Evolutionary conservation across 192 early-diverging fungal genomes (phyloP).

Genomic region (Lunasporangiospora selenospora): DNA sequence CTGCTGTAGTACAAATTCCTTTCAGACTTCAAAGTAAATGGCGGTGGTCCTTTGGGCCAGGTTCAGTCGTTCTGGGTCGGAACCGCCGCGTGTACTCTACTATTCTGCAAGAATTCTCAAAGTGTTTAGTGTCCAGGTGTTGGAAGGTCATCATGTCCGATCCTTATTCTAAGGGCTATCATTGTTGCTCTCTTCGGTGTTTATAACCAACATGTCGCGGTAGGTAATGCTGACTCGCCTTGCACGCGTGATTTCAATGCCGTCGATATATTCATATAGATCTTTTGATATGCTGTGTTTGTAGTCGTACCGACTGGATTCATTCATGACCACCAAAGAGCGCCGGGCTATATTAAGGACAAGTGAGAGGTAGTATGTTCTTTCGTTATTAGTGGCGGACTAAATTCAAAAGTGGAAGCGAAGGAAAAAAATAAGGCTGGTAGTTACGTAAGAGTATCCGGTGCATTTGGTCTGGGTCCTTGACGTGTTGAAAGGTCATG

Average conservation of each 20-base stretch:
- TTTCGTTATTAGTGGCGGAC: too few relatives aligned
- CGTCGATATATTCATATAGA: conserved; percentile 48
- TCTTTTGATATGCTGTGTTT: conserved; percentile 76
- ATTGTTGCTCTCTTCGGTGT: neutral
- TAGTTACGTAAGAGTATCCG: conserved; percentile 52
- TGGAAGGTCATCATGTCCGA: too few relatives aligned
- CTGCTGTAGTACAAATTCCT: too few relatives aligned
- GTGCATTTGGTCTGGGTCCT: conserved; percentile 19
- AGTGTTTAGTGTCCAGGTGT: too few relatives aligned
- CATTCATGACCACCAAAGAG: conserved; percentile 64
- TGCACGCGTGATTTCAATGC: conserved; percentile 55
- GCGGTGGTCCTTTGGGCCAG: too few relatives aligned
- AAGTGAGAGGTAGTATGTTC: too few relatives aligned
- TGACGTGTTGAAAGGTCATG: conserved; percentile 63
- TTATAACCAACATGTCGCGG: conserved; percentile 27
- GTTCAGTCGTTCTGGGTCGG: too few relatives aligned
- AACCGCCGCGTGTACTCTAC: too few relatives aligned
- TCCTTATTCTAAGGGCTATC: too few relatives aligned
- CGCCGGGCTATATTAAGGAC: conserved; percentile 52
- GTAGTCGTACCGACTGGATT: conserved; percentile 60
- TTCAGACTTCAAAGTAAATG: too few relatives aligned
- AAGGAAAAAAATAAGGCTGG: neutral
- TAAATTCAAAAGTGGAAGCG: neutral
- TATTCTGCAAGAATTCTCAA: too few relatives aligned
- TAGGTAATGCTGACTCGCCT: conserved; percentile 71